Conservation (phyloP, 2,329 filamentous ascomycete genomes). For the Aureobasidium musti region DNA sequence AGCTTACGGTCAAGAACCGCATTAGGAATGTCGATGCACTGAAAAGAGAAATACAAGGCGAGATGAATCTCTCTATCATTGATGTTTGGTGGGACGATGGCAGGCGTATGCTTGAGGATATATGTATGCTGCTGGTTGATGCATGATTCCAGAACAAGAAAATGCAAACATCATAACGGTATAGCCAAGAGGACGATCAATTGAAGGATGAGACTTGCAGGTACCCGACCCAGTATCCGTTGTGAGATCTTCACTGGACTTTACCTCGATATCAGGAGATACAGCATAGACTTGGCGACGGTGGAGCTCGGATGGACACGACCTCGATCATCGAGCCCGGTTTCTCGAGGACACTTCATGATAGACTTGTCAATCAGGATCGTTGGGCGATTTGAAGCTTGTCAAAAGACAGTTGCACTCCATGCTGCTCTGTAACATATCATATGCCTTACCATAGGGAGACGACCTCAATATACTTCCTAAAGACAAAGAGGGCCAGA, state of each 20-base stretch:
- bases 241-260: background rate
- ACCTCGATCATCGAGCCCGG: background rate
- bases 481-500: background rate
- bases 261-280: background rate
- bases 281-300: background rate
- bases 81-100: background rate
- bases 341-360: too few species aligned
- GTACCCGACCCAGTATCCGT: background rate
- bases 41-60: background rate
- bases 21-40: background rate
- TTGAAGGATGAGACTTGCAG: background rate
- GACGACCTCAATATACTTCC: background rate
- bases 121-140: background rate
- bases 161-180: background rate
- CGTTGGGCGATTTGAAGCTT: too few species aligned
- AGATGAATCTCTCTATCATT: background rate
- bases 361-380: too few species aligned
- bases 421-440: background rate
- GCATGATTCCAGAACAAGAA: background rate
- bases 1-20: background rate
- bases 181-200: constrained; percentile 2
- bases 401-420: too few species aligned
- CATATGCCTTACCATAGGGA: background rate
- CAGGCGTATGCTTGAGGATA: background rate
- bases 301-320: background rate